phyloP scores from a whole-genome alignment of 371 early-diverging fungal genomes.

The Basidiobolus meristosporus region DNA sequence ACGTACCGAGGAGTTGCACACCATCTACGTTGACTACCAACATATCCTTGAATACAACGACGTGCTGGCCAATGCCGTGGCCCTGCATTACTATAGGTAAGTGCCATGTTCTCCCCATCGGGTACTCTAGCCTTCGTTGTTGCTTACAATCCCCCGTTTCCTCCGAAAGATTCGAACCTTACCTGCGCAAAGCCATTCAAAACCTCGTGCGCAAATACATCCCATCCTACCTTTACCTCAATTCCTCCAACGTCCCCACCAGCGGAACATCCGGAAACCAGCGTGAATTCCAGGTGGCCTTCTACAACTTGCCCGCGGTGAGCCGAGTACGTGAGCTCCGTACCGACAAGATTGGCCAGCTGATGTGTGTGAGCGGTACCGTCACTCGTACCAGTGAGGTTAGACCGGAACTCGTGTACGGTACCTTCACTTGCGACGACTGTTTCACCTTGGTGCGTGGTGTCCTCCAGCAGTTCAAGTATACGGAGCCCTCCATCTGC shows the following conservation, averaged over 20 bases:
- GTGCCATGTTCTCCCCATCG: not conserved
- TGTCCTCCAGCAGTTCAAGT: conserved; percentile 92
- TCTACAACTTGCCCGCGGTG: conserved; percentile 45
- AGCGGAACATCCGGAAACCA: conserved; percentile 4
- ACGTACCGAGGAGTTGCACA: not conserved
- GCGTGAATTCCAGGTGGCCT: conserved; percentile 58
- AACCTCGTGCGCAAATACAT: conserved; percentile 44
- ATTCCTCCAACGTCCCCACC: conserved; percentile 3
- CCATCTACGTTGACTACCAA: not conserved
- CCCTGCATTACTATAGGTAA: conserved; percentile 1
- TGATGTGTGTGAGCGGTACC: conserved; percentile 84
- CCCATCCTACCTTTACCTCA: conserved; percentile 32
- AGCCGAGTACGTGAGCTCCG: conserved; percentile 72
- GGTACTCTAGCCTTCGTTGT: not conserved
- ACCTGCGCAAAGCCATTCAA: conserved; percentile 67
- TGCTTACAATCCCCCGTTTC: too few species aligned
- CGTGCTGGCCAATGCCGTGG: not conserved
- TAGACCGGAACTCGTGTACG: conserved; percentile 88
- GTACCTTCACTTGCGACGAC: conserved; percentile 83
- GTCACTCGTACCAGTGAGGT: conserved; percentile 98
- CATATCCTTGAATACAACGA: not conserved
- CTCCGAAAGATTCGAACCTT: conserved; percentile 65
- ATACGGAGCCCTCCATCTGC: conserved; percentile 95
- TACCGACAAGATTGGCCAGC: conserved; percentile 69
- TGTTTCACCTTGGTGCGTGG: conserved; percentile 62